A percentile compares a stretch with the other conserved stretches of the same genome.
These are phyloP conservation scores for Dothiorella sarmentorum DNA, from an alignment of 2,329 filamentous ascomycete species.

Conservation along the genomic window DNA sequence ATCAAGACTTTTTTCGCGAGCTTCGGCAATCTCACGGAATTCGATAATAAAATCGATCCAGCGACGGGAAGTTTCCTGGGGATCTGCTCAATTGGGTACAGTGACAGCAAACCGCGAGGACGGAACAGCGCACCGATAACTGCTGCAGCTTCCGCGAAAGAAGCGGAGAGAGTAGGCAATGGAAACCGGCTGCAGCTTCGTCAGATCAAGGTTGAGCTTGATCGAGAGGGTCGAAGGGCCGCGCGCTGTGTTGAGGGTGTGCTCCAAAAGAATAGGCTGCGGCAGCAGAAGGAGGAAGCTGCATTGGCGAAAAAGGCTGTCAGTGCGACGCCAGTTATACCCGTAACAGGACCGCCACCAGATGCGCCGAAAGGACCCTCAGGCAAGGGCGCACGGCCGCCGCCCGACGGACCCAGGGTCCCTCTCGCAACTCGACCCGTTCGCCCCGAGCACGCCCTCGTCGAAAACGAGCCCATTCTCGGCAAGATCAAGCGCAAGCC, in stretches of 20 bases:
- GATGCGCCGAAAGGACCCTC: conserved; percentile 85
- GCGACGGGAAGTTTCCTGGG: conserved; percentile 91
- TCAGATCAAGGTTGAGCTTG: conserved; percentile 77
- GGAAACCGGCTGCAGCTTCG: conserved; percentile 76
- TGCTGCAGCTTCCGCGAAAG: conserved; percentile 76
- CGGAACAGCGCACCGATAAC: conserved; percentile 51
- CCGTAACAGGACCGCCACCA: conserved; percentile 58
- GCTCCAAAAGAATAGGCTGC: conserved; percentile 65
- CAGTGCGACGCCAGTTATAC: conserved; percentile 24
- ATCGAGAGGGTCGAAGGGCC: conserved; percentile 83
- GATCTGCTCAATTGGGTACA: conserved; percentile 87
- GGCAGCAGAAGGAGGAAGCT: conserved; percentile 48
- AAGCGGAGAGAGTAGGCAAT: conserved; percentile 72
- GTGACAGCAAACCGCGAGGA: conserved; percentile 60
- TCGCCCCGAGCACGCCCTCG: conserved; percentile 48
- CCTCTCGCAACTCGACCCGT: conserved; percentile 27
- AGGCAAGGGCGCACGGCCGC: conserved; percentile 46
- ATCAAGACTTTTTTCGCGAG: conserved; percentile 72
- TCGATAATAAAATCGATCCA: conserved; percentile 92
- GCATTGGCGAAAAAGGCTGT: conserved; percentile 31
- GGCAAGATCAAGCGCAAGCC: conserved; percentile 72
- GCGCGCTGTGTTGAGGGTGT: conserved; percentile 71
- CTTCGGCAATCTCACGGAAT: conserved; percentile 83
- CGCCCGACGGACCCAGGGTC: conserved; percentile 31
- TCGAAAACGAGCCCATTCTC: conserved; percentile 66